Evolutionary conservation across 2,329 filamentous ascomycete genomes (phyloP).

Genomic region (Sporothrix dimorphospora): DNA sequence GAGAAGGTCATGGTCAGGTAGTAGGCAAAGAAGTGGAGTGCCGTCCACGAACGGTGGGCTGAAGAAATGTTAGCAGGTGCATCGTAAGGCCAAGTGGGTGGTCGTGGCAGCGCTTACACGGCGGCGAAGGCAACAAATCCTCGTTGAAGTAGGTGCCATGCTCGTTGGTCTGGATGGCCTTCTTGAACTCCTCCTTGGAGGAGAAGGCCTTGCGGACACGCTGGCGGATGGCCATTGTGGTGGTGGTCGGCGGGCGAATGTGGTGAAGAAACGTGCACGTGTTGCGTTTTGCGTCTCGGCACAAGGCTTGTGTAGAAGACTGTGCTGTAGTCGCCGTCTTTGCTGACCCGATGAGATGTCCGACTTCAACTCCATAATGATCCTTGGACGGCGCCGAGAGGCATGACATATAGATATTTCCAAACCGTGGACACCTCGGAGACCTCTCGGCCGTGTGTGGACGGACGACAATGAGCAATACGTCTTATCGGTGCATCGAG

Average conservation of each 20-base stretch:
- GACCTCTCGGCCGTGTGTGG: neutral
- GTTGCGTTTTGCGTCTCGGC: too few species aligned
- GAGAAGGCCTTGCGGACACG: constrained; percentile 24
- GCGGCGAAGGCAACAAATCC: constrained; percentile 37
- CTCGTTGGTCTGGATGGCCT: constrained; percentile 25
- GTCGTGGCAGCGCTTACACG: constrained; percentile 29
- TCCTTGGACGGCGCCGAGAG: constrained; percentile 7
- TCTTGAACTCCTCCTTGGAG: constrained; percentile 27
- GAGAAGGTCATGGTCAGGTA: constrained; percentile 42
- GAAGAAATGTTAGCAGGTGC: too few species aligned
- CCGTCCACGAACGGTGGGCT: constrained; percentile 35
- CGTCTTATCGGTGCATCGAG: neutral
- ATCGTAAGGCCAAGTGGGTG: too few species aligned
- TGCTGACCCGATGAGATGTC: neutral
- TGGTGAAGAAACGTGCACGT: too few species aligned
- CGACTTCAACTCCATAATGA: neutral
- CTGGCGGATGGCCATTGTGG: constrained; percentile 25
- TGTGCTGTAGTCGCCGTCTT: too few species aligned
- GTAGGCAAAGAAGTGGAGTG: constrained; percentile 41
- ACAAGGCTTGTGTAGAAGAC: too few species aligned
- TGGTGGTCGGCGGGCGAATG: neutral
- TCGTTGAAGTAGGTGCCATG: constrained; percentile 36
- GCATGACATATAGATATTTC: constrained; percentile 19
- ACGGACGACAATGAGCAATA: neutral
- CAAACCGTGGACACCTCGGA: neutral